Evolutionary conservation across 2,329 filamentous ascomycete genomes (phyloP), one percentile per base, ranked within the genome.

Genomic region (Tolypocladium ophioglossoides): DNA sequence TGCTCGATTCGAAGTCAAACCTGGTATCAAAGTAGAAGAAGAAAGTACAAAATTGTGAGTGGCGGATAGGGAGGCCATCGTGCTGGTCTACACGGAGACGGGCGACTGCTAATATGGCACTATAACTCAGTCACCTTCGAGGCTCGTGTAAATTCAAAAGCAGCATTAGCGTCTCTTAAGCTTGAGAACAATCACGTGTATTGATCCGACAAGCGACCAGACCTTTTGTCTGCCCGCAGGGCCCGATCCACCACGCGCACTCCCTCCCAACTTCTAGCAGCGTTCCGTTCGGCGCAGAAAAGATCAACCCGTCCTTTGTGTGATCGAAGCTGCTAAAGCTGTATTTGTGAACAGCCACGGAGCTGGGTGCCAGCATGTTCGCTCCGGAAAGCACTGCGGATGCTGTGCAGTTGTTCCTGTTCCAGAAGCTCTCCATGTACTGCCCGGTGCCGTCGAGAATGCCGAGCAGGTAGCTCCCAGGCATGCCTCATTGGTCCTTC

Each of bases 221-320:
- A 41, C 16, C 18, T 37, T 37, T 37, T 20, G 27, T 52, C n/a
- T 50, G 24, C 24, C 49, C 46, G 51, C 54, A 55, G 16, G 24
- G 4, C 20, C 22, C 51, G 16, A 34, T 38, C 50, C 50, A 52
- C 54, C 54, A 55, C 2, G 14, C 24, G 22, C 54, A 55, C n/a
- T 27, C 27, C 16, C 50, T 35, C 20, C 37, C n/a, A n/a, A 46
- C 32, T 22, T 52, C 41, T 1, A 50, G 8, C 24, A 52, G 46
- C 24, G 41, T 37, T 20, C 44, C 44, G 40, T 47, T 50, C 4
- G 39, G 47, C 5, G 50, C 20, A 22, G 47, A 27, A 22, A 48
- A 48, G 10, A 48, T 48, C 18, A 48, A 20, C 18, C 44, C 44
- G 2, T 18, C 8, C 18, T 20, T 32, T 7, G 44, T 48, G 8